phyloP scores from a whole-genome alignment of 768 basidiomycete species.

The Leccinum subgranulosum region DNA sequence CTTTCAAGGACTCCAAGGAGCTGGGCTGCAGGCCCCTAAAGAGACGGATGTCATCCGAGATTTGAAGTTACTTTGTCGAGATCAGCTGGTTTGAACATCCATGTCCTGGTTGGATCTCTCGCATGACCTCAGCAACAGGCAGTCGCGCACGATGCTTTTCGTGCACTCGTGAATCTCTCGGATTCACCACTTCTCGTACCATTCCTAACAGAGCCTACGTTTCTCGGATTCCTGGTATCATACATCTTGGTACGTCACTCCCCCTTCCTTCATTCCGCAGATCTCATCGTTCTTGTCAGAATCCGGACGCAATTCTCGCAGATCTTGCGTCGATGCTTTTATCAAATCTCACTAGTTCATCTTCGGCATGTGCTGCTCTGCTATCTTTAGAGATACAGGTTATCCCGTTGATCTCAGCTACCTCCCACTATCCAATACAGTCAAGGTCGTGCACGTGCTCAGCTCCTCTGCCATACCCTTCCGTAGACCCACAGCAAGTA shows the following conservation, averaged over 20 bases:
- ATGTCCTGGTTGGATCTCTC: constrained; percentile 19
- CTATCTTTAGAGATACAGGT: constrained; percentile 65
- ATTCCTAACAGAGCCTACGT: constrained; percentile 66
- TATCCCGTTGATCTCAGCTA: constrained; percentile 39
- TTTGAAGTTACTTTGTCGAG: constrained; percentile 82
- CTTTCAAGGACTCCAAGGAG: constrained; percentile 55
- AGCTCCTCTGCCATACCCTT: constrained; percentile 69
- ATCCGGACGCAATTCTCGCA: constrained; percentile 85
- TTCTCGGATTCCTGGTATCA: constrained; percentile 78
- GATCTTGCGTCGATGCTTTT: constrained; percentile 97
- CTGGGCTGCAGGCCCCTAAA: constrained; percentile 54
- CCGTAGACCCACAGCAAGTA: constrained; percentile 48
- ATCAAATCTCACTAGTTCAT: constrained; percentile 85
- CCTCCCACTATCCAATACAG: constrained; percentile 64
- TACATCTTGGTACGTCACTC: constrained; percentile 78
- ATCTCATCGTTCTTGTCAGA: constrained; percentile 43
- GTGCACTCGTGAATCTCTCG: constrained; percentile 90
- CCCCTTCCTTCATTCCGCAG: background rate
- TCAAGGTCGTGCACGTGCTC: constrained; percentile 80
- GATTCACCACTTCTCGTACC: constrained; percentile 71
- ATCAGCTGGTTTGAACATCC: constrained; percentile 64
- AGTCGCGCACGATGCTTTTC: constrained; percentile 92
- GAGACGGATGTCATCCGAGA: constrained; percentile 74
- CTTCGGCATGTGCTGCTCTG: constrained; percentile 61
- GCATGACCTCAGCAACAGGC: constrained; percentile 45